A percentile compares a stretch with the other conserved stretches of the same genome.
Evolutionary conservation across 768 basidiomycete genomes (phyloP).

Genomic region (Chalciporus chontae): DNA sequence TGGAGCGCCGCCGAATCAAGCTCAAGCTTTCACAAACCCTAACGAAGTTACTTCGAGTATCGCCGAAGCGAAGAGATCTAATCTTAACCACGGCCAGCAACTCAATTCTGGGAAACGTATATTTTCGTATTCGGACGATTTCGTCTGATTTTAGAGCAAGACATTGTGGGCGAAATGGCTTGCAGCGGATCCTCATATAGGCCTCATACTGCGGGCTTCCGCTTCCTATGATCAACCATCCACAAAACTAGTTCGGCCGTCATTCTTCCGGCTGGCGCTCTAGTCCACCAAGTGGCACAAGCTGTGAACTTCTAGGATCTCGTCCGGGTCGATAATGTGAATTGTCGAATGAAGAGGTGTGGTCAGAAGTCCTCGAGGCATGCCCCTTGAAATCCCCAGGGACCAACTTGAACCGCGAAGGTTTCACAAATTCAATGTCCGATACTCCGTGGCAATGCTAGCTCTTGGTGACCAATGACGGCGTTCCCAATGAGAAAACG

Average conservation of each 20-base stretch:
- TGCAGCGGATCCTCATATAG: not conserved
- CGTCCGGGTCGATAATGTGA: constrained; percentile 1
- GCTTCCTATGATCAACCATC: constrained; percentile 19
- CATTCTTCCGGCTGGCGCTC: constrained; percentile 10
- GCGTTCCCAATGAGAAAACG: not conserved
- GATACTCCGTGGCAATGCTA: constrained; percentile 32
- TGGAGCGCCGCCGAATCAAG: constrained; percentile 6
- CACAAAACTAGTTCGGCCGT: constrained; percentile 20
- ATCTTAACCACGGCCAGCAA: constrained; percentile 13
- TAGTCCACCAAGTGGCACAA: constrained; percentile 1
- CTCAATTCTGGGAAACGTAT: constrained; percentile 17
- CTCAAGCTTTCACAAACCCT: not conserved
- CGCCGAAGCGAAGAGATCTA: constrained; percentile 17
- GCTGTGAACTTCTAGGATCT: constrained; percentile 2
- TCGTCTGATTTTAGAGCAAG: constrained; percentile 10
- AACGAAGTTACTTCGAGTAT: not conserved
- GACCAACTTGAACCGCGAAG: constrained; percentile 25
- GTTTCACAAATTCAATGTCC: constrained; percentile 30
- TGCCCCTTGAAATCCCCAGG: not conserved
- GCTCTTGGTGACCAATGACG: constrained; percentile 3
- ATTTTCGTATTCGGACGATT: constrained; percentile 24
- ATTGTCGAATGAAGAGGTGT: constrained; percentile 5
- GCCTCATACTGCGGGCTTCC: constrained; percentile 23
- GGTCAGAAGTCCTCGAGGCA: constrained; percentile 13
- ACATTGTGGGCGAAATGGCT: not conserved